These are phyloP conservation scores for Chaetomium olivaceum DNA, from an alignment of 2,329 filamentous ascomycete genomes.

Conservation along the genomic window DNA sequence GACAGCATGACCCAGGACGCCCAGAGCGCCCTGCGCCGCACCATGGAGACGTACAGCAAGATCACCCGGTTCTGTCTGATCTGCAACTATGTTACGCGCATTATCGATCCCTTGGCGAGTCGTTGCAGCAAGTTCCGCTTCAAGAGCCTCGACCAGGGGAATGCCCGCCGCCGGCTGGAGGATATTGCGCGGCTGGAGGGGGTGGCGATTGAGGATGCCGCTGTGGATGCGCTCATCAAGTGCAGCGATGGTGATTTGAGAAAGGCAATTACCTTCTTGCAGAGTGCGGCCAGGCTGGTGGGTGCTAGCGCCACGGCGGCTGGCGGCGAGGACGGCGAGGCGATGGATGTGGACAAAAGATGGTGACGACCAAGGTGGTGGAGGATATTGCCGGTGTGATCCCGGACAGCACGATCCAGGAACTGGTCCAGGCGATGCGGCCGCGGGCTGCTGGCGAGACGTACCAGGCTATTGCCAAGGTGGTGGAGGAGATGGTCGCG, in stretches of 20 bases:
- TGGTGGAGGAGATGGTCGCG: constrained; percentile 87
- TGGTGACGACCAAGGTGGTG: constrained; percentile 75
- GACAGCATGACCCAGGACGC: constrained; percentile 99
- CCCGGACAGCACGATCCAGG: constrained; percentile 70
- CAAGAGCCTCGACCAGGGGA: constrained; percentile 88
- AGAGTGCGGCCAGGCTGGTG: constrained; percentile 87
- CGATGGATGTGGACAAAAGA: constrained; percentile 62
- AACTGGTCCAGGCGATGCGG: constrained; percentile 72
- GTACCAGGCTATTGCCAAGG: constrained; percentile 73
- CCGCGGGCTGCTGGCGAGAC: constrained; percentile 63
- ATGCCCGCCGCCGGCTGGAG: constrained; percentile 75
- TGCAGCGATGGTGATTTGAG: constrained; percentile 93
- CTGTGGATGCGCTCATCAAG: constrained; percentile 77
- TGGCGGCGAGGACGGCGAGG: constrained; percentile 55
- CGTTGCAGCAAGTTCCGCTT: constrained; percentile 97
- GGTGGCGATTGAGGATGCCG: constrained; percentile 74
- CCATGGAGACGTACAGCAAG: constrained; percentile 97
- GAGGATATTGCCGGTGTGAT: constrained; percentile 98
- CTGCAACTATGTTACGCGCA: constrained; percentile 97
- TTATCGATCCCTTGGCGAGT: constrained; percentile 93
- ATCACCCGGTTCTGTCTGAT: constrained; percentile 97
- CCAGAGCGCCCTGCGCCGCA: constrained; percentile 85
- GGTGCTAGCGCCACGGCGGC: constrained; percentile 64
- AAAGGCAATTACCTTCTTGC: constrained; percentile 93
- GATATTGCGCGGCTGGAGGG: constrained; percentile 81